These are phyloP conservation scores for Agrostemma githago DNA, from an alignment of 148 eudicot species.

Conservation along the genomic window DNA sequence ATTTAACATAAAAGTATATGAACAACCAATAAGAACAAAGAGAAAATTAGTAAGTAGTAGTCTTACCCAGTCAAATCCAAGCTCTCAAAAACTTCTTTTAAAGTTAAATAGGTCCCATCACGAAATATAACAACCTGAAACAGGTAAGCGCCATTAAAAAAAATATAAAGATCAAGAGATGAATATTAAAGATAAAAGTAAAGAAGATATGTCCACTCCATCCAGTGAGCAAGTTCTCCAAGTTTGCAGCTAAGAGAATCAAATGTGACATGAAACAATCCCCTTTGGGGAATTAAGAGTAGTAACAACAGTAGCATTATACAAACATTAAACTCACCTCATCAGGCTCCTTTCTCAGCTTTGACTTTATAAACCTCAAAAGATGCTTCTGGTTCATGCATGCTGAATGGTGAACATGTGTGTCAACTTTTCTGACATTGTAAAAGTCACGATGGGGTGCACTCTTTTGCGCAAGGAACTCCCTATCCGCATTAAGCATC, in stretches of 20 bases:
- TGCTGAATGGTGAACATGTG: conserved; percentile 99
- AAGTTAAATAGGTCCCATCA: conserved; percentile 93
- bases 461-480: conserved; percentile 97
- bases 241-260: background rate
- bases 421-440: conserved; percentile 97
- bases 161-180: background rate
- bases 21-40: background rate
- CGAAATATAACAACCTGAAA: conserved; percentile 95
- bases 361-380: conserved; percentile 92
- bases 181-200: background rate
- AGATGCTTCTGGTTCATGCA: conserved; percentile 99
- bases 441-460: conserved; percentile 99
- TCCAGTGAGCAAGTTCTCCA: background rate
- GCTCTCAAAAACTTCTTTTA: conserved; percentile 97
- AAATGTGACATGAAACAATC: background rate
- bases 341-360: conserved; percentile 96
- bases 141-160: conserved; percentile 9
- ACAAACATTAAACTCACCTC: conserved; percentile 50
- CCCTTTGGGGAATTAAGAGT: background rate
- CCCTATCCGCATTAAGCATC: conserved; percentile 99
- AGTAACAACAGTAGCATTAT: background rate
- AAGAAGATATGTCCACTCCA: background rate
- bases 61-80: conserved; percentile 90
- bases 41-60: background rate
- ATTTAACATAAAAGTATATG: conserved; percentile 1